These are phyloP conservation scores for Aspergillus aculeatinus DNA, from an alignment of 2,329 filamentous ascomycete species.

Conservation along the genomic window DNA sequence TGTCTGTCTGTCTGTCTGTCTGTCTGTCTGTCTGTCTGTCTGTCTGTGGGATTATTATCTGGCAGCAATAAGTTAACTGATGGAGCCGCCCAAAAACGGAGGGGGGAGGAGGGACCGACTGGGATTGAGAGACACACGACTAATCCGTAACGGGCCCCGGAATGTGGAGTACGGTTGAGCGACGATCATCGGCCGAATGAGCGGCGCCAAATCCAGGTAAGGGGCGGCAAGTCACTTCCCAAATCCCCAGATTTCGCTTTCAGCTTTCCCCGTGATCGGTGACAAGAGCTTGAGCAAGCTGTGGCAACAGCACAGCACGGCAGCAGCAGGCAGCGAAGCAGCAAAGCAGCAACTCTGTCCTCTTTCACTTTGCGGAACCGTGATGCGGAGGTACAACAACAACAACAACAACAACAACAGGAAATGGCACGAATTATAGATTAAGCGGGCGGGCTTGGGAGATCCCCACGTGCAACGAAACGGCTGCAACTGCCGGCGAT, in stretches of 20 bases:
- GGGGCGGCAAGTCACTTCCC: not conserved
- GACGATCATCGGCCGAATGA: not conserved
- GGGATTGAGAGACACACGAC: not conserved
- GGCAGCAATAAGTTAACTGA: not conserved
- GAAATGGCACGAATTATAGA: not conserved
- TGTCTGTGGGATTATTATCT: not conserved
- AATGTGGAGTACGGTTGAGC: slow-evolving; percentile 11
- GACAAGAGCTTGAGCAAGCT: not conserved
- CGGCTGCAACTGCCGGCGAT: slow-evolving; percentile 6
- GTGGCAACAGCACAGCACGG: not conserved
- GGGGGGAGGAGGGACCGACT: not conserved
- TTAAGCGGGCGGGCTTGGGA: not conserved
- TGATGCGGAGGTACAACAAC: not conserved
- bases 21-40: not conserved
- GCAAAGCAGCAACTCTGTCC: not conserved
- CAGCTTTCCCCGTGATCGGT: not conserved
- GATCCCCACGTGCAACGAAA: slow-evolving; percentile 4
- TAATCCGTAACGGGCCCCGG: slow-evolving; percentile 10
- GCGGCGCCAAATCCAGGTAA: not conserved
- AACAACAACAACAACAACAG: not conserved
- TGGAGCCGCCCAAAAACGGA: not conserved
- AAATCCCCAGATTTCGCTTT: not conserved
- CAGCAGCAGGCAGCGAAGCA: not conserved
- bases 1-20: not conserved
- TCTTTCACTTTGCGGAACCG: not conserved